These are phyloP conservation scores for Camelina neglecta DNA, from an alignment of 345 rosid genomes.

Conservation along the genomic window DNA sequence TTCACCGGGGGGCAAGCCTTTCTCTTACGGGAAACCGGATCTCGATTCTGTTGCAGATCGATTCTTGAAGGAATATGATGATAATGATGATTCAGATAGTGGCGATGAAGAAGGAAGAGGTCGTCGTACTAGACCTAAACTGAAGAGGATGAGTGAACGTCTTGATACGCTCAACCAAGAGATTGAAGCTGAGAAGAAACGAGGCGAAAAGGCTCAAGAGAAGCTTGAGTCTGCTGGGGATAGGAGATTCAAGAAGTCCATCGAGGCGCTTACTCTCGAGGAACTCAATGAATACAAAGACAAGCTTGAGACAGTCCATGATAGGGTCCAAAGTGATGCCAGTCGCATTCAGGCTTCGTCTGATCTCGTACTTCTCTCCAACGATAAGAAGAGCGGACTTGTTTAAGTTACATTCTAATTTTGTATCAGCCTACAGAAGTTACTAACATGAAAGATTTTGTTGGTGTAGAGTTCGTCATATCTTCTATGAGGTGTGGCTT, in stretches of 20 bases:
- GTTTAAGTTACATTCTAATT: constrained; percentile 19
- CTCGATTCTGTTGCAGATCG: constrained; percentile 46
- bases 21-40: constrained; percentile 65
- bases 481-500: constrained; percentile 3
- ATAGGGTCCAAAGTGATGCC: constrained; percentile 37
- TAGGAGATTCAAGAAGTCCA: constrained; percentile 30
- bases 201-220: constrained; percentile 40
- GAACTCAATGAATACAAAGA: constrained; percentile 44
- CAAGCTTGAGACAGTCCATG: constrained; percentile 40
- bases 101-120: constrained; percentile 17
- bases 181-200: constrained; percentile 49
- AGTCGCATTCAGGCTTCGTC: constrained; percentile 49
- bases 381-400: constrained; percentile 9
- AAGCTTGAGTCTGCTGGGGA: constrained; percentile 39
- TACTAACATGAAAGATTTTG: constrained; percentile 24
- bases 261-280: constrained; percentile 30
- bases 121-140: constrained; percentile 14
- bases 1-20: constrained; percentile 79
- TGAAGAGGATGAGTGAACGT: constrained; percentile 27
- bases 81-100: too few species aligned
- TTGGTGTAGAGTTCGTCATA: constrained; percentile 18
- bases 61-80: too few species aligned
- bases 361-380: constrained; percentile 45
- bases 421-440: constrained; percentile 28
- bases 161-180: constrained; percentile 36